phyloP scores from a whole-genome alignment of 306 rosid species.

The Fragaria iinumae region DNA sequence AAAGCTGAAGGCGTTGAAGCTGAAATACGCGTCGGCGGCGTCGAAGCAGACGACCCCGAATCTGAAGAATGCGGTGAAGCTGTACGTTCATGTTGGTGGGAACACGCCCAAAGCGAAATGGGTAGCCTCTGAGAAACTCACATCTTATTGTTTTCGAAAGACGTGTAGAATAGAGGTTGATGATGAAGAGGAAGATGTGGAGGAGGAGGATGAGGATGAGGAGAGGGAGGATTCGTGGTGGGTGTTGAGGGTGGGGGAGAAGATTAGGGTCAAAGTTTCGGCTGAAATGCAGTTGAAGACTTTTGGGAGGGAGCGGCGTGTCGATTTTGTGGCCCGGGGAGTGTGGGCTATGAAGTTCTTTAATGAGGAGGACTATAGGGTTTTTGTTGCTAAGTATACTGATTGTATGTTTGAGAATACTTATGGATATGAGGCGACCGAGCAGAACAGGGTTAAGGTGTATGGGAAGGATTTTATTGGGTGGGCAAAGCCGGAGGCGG shows the following conservation, averaged over 20 bases:
- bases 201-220: conserved; percentile 39
- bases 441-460: conserved; percentile 68
- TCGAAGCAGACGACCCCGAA: conserved; percentile 34
- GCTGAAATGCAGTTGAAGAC: conserved; percentile 65
- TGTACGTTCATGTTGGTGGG: conserved; percentile 75
- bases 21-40: conserved; percentile 57
- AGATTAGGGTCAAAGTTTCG: conserved; percentile 54
- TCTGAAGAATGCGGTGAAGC: conserved; percentile 71
- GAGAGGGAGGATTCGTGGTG: conserved; percentile 54
- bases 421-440: conserved; percentile 61
- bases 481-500: conserved; percentile 84
- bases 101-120: conserved; percentile 85
- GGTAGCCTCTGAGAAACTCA: conserved; percentile 72
- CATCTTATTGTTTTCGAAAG: conserved; percentile 53
- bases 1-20: conserved; percentile 75
- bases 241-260: conserved; percentile 64
- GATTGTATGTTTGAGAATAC: conserved; percentile 80
- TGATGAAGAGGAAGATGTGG: conserved; percentile 27
- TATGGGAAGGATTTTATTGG: conserved; percentile 88
- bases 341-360: conserved; percentile 96
- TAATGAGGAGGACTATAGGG: conserved; percentile 46
- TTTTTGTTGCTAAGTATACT: conserved; percentile 49
- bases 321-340: conserved; percentile 76
- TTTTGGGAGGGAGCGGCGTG: conserved; percentile 65
- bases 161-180: conserved; percentile 32